Evolutionary conservation across 108 stramenopile species (phyloP).

Genomic region (Nitzschia sp.): DNA sequence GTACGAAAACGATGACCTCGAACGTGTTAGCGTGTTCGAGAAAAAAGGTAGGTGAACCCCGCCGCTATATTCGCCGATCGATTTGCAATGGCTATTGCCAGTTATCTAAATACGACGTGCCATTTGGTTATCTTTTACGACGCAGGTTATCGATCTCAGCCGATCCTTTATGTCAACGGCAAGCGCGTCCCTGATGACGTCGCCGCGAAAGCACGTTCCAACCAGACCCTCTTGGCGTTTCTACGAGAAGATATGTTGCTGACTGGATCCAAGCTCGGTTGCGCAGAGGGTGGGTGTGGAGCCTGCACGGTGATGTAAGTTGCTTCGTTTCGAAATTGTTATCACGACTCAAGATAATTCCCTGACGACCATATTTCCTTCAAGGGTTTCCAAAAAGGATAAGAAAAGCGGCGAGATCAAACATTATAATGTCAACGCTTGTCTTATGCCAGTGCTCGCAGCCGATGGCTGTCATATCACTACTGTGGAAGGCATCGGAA

Average conservation of each 20-base stretch:
- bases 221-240: slow-evolving; percentile 77
- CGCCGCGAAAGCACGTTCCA: slow-evolving; percentile 58
- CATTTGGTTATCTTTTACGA: background rate
- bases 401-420: slow-evolving; percentile 24
- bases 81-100: background rate
- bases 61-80: background rate
- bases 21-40: slow-evolving; percentile 41
- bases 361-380: background rate
- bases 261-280: slow-evolving; percentile 87
- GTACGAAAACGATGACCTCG: slow-evolving; percentile 74
- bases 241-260: slow-evolving; percentile 60
- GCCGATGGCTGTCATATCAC: slow-evolving; percentile 89
- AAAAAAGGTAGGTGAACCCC: slow-evolving; percentile 45
- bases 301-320: slow-evolving; percentile 90
- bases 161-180: slow-evolving; percentile 83
- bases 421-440: slow-evolving; percentile 87
- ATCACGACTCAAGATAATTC: background rate
- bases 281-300: slow-evolving; percentile 94
- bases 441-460: slow-evolving; percentile 88
- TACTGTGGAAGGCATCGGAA: slow-evolving; percentile 92
- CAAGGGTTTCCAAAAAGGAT: slow-evolving; percentile 50
- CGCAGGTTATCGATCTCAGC: slow-evolving; percentile 68
- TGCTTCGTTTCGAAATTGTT: background rate
- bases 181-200: slow-evolving; percentile 45
- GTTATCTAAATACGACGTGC: background rate